A percentile compares a stretch with the other conserved stretches of the same genome.
phyloP scores from a whole-genome alignment of 2,329 filamentous ascomycete genomes.

The Verticillium nonalfalfae region DNA sequence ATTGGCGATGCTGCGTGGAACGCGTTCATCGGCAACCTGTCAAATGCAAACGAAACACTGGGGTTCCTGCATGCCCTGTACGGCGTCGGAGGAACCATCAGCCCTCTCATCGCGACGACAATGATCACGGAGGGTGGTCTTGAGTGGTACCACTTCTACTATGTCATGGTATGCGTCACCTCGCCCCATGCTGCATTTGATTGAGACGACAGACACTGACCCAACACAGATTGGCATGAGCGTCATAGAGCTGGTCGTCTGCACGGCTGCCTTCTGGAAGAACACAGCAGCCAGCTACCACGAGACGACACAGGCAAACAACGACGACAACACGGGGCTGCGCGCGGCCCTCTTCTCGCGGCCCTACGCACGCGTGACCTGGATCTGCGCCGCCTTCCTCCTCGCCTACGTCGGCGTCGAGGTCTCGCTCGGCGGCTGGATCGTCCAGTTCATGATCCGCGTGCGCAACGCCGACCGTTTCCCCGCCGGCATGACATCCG shows the following conservation, averaged over 20 bases:
- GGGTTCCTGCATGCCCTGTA: slow-evolving; percentile 66
- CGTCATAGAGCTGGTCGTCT: slow-evolving; percentile 44
- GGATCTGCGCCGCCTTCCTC: slow-evolving; percentile 67
- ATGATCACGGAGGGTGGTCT: slow-evolving; percentile 58
- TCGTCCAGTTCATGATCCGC: slow-evolving; percentile 76
- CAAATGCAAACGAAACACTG: slow-evolving; percentile 61
- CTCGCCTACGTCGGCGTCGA: slow-evolving; percentile 73
- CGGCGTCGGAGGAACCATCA: slow-evolving; percentile 59
- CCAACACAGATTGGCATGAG: slow-evolving; percentile 43
- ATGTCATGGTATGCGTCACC: slow-evolving; percentile 54
- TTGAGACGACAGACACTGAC: no score
- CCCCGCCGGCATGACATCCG: slow-evolving; percentile 66
- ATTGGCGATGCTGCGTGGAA: slow-evolving; percentile 52
- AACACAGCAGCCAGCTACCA: slow-evolving; percentile 50
- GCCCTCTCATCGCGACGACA: slow-evolving; percentile 64
- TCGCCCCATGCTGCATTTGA: background rate
- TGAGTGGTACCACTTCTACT: slow-evolving; percentile 69
- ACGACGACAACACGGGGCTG: slow-evolving; percentile 14
- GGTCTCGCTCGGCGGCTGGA: slow-evolving; percentile 74
- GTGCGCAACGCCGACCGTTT: slow-evolving; percentile 64
- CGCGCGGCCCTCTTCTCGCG: slow-evolving; percentile 32
- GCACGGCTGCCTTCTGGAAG: slow-evolving; percentile 49
- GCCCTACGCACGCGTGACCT: slow-evolving; percentile 48
- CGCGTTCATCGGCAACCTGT: slow-evolving; percentile 57
- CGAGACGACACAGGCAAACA: slow-evolving; percentile 18